phyloP scores from a whole-genome alignment of 768 basidiomycete species.

The Pulveroboletus sp. region DNA sequence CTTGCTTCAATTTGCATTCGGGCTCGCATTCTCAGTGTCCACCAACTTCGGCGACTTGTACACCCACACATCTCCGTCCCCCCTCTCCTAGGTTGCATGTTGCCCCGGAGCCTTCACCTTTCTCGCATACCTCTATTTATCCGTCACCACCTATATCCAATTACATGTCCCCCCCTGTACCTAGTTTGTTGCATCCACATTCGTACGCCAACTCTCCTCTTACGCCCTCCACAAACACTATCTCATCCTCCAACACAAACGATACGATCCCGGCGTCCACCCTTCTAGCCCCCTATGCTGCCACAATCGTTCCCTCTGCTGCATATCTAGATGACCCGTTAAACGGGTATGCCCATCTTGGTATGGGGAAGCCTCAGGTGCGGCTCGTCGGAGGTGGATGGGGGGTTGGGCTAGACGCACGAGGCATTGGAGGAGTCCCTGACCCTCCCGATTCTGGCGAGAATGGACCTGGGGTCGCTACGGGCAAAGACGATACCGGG shows the following conservation, averaged over 20 bases:
- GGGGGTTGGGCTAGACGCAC: constrained; percentile 72
- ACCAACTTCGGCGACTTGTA: constrained; percentile 12
- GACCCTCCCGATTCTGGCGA: constrained; percentile 20
- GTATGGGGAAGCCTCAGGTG: constrained; percentile 81
- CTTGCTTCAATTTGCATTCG: constrained; percentile 7
- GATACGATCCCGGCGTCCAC: constrained; percentile 47
- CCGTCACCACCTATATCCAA: constrained; percentile 27
- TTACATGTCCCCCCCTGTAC: constrained; percentile 16
- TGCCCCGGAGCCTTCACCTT: constrained; percentile 19
- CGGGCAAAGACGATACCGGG: constrained; percentile 35
- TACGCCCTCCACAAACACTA: constrained; percentile 33
- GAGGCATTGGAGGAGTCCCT: constrained; percentile 54
- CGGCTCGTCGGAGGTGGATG: constrained; percentile 74
- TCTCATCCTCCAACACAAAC: constrained; percentile 46
- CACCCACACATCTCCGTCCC: constrained; percentile 25
- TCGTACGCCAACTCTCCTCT: constrained; percentile 26
- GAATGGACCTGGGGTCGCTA: background rate
- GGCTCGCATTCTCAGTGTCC: constrained; percentile 2
- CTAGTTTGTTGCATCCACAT: constrained; percentile 18
- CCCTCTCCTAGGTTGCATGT: constrained; percentile 27
- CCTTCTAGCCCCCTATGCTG: constrained; percentile 60
- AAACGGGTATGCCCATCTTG: constrained; percentile 81
- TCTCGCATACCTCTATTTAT: constrained; percentile 17
- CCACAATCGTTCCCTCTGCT: constrained; percentile 60
- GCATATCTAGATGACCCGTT: constrained; percentile 73